phyloP scores from a whole-genome alignment of 2,329 filamentous ascomycete genomes.

The Hortaea werneckii region DNA sequence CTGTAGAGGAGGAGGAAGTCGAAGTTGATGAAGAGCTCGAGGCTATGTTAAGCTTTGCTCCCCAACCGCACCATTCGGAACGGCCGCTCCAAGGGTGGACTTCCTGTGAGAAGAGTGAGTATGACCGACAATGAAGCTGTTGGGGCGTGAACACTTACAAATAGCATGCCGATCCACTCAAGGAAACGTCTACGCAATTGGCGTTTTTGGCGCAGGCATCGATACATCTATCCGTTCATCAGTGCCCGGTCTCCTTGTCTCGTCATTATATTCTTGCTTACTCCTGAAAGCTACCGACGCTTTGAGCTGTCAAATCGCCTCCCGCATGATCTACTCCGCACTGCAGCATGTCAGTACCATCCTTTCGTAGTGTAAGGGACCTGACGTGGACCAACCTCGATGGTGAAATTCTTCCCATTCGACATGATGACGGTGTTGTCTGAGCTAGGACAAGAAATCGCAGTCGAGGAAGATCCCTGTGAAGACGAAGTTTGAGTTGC shows the following conservation, averaged over 20 bases:
- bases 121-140: too few species aligned
- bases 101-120: constrained; percentile 6
- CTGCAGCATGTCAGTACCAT: background rate
- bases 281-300: constrained; percentile 14
- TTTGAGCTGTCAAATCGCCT: constrained; percentile 15
- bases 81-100: constrained; percentile 12
- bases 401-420: constrained; percentile 17
- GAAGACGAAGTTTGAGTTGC: constrained; percentile 7
- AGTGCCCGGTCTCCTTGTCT: constrained; percentile 13
- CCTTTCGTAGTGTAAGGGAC: background rate
- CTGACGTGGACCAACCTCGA: constrained; percentile 13
- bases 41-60: constrained; percentile 14
- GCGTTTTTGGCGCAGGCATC: constrained; percentile 20
- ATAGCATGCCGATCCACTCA: constrained; percentile 23
- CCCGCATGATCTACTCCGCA: constrained; percentile 10
- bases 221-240: constrained; percentile 21
- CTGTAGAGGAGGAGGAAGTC: background rate
- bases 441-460: constrained; percentile 17
- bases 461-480: constrained; percentile 4
- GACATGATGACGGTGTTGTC: constrained; percentile 17
- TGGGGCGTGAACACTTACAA: constrained; percentile 3
- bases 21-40: constrained; percentile 3
- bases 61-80: constrained; percentile 11
- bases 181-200: constrained; percentile 24
- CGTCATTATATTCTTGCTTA: constrained; percentile 7